Base-by-base conservation (phyloP, 768 basidiomycete species). In the Suillus subalutaceus region DNA sequence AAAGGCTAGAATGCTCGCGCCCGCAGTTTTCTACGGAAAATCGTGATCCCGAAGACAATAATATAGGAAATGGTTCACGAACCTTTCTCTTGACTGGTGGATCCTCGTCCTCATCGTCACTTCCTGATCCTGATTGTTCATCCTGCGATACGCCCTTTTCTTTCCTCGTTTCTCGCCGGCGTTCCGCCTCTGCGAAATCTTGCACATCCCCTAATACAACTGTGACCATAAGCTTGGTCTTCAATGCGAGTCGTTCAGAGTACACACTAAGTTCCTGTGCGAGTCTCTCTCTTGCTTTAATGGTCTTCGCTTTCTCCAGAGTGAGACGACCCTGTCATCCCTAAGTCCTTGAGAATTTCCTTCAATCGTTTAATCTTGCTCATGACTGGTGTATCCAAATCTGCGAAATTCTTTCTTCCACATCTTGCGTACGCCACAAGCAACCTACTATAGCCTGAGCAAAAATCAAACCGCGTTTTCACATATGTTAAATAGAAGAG, bases 291-390 rank as follows among this genome's bases (percentile, higher is more conserved):
- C 72, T 86, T 74, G 82, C 86, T 67, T 84, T 90, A 70, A 96
- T 90, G 4, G 81, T 79, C 70, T 86, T 92, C 5, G 94, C 95
- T 77, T 96, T 90, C 63, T 93, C 93, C 72, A 93, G 71, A 67
- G 87, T 94, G 72, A 89, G 80, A 30, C 90, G 85, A 1, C 92
- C 91, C 0, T n/a, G 81, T 85, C 93, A 96, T 96, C 1, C 94
- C 94, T 38, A 95, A 81, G 5, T 89, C 90, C 32, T 80, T 72
- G 9, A 95, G 81, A 15, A 91, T 88, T 65, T 84, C 80, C 64
- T 85, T 87, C 41, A 94, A 81, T 48, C 85, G 87, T 61, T 79
- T 78, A 40, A 93, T 89, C 71, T n/a, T 94, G 91, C 58, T 88
- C 84, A 2, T n/a, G 81, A 81, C n/a, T 0, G 88, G 82, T 10